A percentile compares a stretch with the other conserved stretches of the same genome.
These are phyloP conservation scores for Breviolum minutum DNA, from an alignment of 73 alveolate genomes.

Conservation along the genomic window DNA sequence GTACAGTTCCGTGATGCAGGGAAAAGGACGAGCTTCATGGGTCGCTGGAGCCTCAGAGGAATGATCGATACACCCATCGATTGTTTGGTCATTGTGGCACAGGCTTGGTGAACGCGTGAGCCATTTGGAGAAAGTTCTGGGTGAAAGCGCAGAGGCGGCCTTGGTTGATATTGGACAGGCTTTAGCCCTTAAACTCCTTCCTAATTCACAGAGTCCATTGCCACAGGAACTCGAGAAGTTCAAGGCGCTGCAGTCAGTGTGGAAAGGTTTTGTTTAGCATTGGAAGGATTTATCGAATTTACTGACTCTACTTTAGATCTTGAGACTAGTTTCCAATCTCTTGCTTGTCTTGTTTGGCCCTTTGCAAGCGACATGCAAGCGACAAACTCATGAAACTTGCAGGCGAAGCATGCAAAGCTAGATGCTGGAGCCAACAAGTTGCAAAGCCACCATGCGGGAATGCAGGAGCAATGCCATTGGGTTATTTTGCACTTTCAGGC, in stretches of 20 bases:
- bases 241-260: neutral
- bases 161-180: too few relatives aligned
- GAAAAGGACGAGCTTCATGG: neutral
- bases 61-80: neutral
- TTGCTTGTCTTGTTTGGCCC: too few relatives aligned
- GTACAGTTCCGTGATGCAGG: too few relatives aligned
- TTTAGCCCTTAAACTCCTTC: neutral
- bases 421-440: constrained; percentile 3
- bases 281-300: too few relatives aligned
- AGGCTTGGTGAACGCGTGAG: constrained; percentile 37
- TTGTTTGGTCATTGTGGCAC: neutral
- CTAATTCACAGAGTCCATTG: neutral
- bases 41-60: neutral
- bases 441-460: constrained; percentile 20
- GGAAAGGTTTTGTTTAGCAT: too few relatives aligned
- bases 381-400: neutral
- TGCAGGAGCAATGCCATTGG: neutral
- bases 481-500: neutral
- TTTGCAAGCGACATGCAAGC: too few relatives aligned
- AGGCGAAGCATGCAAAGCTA: neutral
- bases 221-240: constrained; percentile 32
- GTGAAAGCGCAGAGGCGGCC: constrained; percentile 27
- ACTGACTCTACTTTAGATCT: neutral
- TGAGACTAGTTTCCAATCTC: neutral
- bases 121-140: constrained; percentile 30